Base-by-base conservation (phyloP, 306 rosid genomes). In the Prosopis cineraria region DNA sequence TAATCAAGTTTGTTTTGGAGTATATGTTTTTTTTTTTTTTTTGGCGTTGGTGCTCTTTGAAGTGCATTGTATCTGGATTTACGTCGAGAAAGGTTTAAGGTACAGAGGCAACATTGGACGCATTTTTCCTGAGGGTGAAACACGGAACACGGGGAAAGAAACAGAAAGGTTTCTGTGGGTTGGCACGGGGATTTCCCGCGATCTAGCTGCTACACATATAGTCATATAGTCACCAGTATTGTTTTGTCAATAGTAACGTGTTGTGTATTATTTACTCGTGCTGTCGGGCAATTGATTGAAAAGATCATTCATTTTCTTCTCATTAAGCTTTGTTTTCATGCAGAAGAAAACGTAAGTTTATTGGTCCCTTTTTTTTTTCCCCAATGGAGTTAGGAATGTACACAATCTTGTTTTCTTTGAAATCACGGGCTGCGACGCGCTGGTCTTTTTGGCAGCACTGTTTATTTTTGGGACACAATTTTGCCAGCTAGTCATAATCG, bases 101-200 rank as follows among this genome's bases (percentile, higher is more conserved):
- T 47, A 43, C 16, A 63, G 56, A 79, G 73, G 22, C 41, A 29
- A 50, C 52, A 81, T 70, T 16, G 71, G 76, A 78, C 69, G 65
- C 65, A 50, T 48, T 67, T 39, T 27, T 58, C 30, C 50, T 37
- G 34, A 24, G 70, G 62, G 55, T 77, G 72, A 55, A 78, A 81
- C 36, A n/a, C 34, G 56, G 22, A 40, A 70, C 34, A 17, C 22
- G 30, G 29, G 68, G 27, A 34, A 59, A 31, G 53, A 45, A 37
- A 31, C 27, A 10, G 41, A 52, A n/a, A 6, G n/a, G 41, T 20
- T 33, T 62, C 20, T 34, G 63, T 36, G 82, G 31, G 58, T 43
- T 59, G 59, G 76, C 71, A 24, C 4, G 16, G 36, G 20, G 67
- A 50, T 78, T 50, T 72, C 74, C 50, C 45, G 68, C 52, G 72